Base-by-base conservation (phyloP, 177 flowering plant genomes). In the Tripterygium wilfordii region DNA sequence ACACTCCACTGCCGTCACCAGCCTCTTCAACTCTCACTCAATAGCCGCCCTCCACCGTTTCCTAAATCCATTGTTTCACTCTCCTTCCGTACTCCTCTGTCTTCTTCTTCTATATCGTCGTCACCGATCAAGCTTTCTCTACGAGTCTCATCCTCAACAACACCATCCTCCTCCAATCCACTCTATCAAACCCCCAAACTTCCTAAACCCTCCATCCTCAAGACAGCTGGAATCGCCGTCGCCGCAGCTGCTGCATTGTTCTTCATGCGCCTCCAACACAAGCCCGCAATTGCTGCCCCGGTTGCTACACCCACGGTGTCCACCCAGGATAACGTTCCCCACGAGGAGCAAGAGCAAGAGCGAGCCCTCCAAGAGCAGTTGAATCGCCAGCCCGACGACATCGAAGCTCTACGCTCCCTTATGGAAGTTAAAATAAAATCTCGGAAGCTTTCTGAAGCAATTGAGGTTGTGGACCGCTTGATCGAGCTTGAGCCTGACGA, bases 401-500 rank as follows among this genome's bases (percentile, higher is more conserved):
- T 66, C 8, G 54, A 62, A 8, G 69, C 70, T 2, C 67, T 92
- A 6, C 71, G 62, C 43, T 62, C 68, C 5, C 63, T 86, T 15
- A 68, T 86, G 91, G 97, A 86, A 64, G 61, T 59, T 13, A 75
- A 67, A 36, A 66, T 89, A 37, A 82, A 77, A 66, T 35, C 36
- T 4, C 58, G 63, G 3, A 83, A 89, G 56, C 19, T 83, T n/a
- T 48, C 38, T 0, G 83, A 83, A 47, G 97, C 97, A 2, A 68
- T 84, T 0, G 57, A 41, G 6, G 54, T 71, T 20, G 7, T 89
- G 14, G 76, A 84, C 56, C 75, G 77, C 13, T 49, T 92, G 60
- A 75, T 82, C n/a, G 48, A 55, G 49, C 61, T 87, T 10, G 85
- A 92, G 32, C 95, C 96, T 1, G 54, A 57, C 0, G 90, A 89